phyloP scores from a whole-genome alignment of 441 rosid genomes.

The Bocquillonia castaneifolia region DNA sequence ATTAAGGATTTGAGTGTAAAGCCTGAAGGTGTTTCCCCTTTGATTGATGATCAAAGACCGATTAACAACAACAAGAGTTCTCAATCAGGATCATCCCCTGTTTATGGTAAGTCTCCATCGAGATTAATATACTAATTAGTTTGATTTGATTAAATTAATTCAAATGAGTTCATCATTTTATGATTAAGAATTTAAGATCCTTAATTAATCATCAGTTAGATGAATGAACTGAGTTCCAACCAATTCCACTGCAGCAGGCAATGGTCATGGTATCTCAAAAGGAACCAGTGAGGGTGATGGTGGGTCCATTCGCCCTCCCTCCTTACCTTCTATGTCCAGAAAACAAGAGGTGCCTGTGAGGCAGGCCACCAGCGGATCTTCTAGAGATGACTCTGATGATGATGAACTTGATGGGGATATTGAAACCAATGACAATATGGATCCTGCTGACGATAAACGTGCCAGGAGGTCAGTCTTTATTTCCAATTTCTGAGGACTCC shows the following conservation, averaged over 20 bases:
- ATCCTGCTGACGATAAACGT: conserved; percentile 65
- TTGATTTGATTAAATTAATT: not conserved
- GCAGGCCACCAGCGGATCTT: conserved; percentile 84
- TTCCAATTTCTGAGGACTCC: not conserved
- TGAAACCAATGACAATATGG: conserved; percentile 59
- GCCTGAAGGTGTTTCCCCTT: conserved; percentile 49
- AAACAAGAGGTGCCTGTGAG: conserved; percentile 43
- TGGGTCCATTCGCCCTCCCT: conserved; percentile 31
- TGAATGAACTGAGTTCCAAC: conserved; percentile 20
- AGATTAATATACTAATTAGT: not conserved
- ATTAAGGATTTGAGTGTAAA: conserved; percentile 46
- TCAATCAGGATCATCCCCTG: conserved; percentile 40
- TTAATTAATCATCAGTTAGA: too few species aligned
- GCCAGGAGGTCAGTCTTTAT: conserved; percentile 56
- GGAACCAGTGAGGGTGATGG: conserved; percentile 38
- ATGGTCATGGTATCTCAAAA: conserved; percentile 28
- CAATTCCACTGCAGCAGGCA: conserved; percentile 39
- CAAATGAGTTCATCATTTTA: not conserved
- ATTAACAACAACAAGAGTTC: conserved; percentile 21
- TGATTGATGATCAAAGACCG: conserved; percentile 34
- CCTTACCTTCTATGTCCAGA: conserved; percentile 35
- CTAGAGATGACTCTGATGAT: conserved; percentile 86
- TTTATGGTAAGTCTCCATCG: conserved; percentile 40
- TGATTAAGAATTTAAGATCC: too few species aligned
- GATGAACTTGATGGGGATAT: conserved; percentile 89